Percentiles rank a stretch among this genome's conserved stretches.
Evolutionary conservation across 2,329 filamentous ascomycete species (phyloP).

Genomic region (Neonectria coccinea): DNA sequence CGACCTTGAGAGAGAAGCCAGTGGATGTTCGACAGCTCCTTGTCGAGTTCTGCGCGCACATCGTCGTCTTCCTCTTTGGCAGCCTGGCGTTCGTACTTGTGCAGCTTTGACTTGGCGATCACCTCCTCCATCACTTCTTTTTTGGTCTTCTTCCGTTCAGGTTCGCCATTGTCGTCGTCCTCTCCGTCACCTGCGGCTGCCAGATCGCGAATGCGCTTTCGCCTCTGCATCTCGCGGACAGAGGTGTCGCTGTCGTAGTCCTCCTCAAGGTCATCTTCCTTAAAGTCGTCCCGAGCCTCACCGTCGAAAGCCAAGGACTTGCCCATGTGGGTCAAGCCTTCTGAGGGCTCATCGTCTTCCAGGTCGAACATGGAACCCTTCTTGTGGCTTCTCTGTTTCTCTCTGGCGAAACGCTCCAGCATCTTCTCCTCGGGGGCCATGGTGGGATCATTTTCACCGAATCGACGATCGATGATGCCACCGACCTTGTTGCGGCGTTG

Average conservation of each 20-base stretch:
- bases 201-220: constrained; percentile 67
- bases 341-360: constrained; percentile 76
- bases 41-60: constrained; percentile 83
- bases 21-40: constrained; percentile 82
- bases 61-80: constrained; percentile 95
- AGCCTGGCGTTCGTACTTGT: constrained; percentile 95
- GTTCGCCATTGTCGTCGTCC: constrained; percentile 66
- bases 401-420: constrained; percentile 88
- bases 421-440: constrained; percentile 96
- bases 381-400: constrained; percentile 84
- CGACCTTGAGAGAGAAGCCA: constrained; percentile 70
- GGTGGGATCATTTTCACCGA: constrained; percentile 93
- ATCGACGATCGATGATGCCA: constrained; percentile 90
- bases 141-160: constrained; percentile 91
- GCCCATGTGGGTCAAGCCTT: constrained; percentile 85
- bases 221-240: constrained; percentile 64
- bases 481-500: constrained; percentile 90
- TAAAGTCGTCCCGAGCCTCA: constrained; percentile 76
- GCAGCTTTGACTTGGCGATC: constrained; percentile 94
- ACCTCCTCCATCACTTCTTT: constrained; percentile 98
- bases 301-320: constrained; percentile 75
- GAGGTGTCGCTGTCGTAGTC: constrained; percentile 69
- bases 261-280: constrained; percentile 77
- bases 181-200: constrained; percentile 60
- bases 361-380: constrained; percentile 88